Evolutionary conservation across 2,329 filamentous ascomycete genomes (phyloP).

Genomic region (Fusarium annulatum): DNA sequence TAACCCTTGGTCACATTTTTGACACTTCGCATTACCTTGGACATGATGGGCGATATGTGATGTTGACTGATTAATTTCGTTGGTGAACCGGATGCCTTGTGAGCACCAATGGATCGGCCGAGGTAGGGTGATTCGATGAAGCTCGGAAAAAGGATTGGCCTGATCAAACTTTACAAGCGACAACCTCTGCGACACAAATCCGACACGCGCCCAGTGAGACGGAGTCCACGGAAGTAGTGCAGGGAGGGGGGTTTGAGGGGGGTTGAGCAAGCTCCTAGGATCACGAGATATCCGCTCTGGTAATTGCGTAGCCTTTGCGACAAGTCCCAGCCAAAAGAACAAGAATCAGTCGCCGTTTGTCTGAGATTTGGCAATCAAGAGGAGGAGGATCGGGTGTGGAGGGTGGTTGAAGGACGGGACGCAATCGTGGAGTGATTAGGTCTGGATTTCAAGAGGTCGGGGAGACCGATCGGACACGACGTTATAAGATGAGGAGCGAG

Average conservation of each 20-base stretch:
- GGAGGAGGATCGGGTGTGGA: constrained; percentile 26
- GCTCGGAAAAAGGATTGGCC: constrained; percentile 5
- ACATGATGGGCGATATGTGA: constrained; percentile 71
- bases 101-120: constrained; percentile 37
- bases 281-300: constrained; percentile 37
- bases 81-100: constrained; percentile 27
- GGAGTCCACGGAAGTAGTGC: constrained; percentile 24
- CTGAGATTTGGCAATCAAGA: constrained; percentile 17
- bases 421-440: constrained; percentile 38
- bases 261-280: constrained; percentile 32
- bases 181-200: constrained; percentile 22
- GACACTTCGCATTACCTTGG: constrained; percentile 95
- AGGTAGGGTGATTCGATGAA: constrained; percentile 23
- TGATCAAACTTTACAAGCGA: constrained; percentile 11
- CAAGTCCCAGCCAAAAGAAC: constrained; percentile 9
- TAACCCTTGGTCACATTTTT: constrained; percentile 99
- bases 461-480: constrained; percentile 35
- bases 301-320: constrained; percentile 27
- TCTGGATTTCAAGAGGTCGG: constrained; percentile 38
- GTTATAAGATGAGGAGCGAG: constrained; percentile 18
- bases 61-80: constrained; percentile 5
- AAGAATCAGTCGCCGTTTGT: constrained; percentile 12
- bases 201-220: constrained; percentile 34
- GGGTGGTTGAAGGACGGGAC: constrained; percentile 34
- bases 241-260: constrained; percentile 38